Evolutionary conservation across 164 flowering plant species (phyloP).

Genomic region (Santalum album): DNA sequence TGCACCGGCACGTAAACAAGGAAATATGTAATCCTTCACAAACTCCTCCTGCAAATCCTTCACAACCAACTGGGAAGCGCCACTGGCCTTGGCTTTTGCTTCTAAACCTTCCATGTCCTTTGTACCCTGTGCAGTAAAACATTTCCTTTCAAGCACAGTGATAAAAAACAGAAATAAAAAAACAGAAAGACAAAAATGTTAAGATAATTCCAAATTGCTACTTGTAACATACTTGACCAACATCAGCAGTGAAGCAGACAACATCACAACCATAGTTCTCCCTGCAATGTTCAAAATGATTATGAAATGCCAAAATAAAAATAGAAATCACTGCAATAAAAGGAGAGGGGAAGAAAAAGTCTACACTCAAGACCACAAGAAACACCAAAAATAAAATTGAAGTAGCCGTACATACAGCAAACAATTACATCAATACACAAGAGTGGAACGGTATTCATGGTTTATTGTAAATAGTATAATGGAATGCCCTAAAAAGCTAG

Average conservation of each 20-base stretch:
- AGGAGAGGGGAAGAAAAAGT: background rate
- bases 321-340: no score
- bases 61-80: conserved; percentile 85
- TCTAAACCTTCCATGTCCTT: conserved; percentile 85
- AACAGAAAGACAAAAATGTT: no score
- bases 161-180: no score
- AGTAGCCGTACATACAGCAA: no score
- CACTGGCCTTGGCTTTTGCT: conserved; percentile 93
- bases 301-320: background rate
- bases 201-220: background rate
- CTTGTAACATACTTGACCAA: conserved; percentile 80
- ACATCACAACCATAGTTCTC: conserved; percentile 98
- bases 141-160: background rate
- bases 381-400: no score
- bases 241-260: conserved; percentile 98
- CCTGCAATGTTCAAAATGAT: conserved; percentile 32
- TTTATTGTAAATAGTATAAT: no score
- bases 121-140: conserved; percentile 42
- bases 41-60: conserved; percentile 93
- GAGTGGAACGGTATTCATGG: no score
- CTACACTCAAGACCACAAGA: no score
- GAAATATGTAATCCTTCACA: conserved; percentile 74
- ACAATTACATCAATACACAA: no score
- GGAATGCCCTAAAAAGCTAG: no score
- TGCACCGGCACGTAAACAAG: conserved; percentile 97